Evolutionary conservation across 2,329 filamentous ascomycete genomes (phyloP).

Genomic region (Trichoderma aggressivum): DNA sequence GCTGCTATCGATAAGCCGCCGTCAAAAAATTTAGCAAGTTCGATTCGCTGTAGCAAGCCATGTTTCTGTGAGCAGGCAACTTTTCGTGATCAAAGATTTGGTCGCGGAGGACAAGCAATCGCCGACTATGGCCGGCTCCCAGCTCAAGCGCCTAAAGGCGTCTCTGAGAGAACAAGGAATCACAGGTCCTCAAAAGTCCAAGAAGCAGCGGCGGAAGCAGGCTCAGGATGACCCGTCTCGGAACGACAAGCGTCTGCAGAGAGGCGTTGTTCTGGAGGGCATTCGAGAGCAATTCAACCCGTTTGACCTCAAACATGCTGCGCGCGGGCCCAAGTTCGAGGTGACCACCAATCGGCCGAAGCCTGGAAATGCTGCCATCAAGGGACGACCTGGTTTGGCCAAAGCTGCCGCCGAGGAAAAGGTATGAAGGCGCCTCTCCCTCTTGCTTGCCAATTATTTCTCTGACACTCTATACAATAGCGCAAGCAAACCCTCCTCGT

Average conservation of each 20-base stretch:
- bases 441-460: not conserved
- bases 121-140: slow-evolving; percentile 80
- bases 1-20: slow-evolving; percentile 15
- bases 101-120: not conserved
- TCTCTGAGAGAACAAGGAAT: slow-evolving; percentile 88
- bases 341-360: slow-evolving; percentile 66
- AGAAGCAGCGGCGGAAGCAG: slow-evolving; percentile 82
- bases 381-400: slow-evolving; percentile 76
- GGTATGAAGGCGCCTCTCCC: slow-evolving; percentile 42
- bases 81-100: not conserved
- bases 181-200: slow-evolving; percentile 86
- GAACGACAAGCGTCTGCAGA: slow-evolving; percentile 70
- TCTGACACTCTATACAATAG: slow-evolving; percentile 37
- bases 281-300: slow-evolving; percentile 98
- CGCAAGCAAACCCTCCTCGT: slow-evolving; percentile 79
- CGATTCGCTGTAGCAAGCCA: not conserved
- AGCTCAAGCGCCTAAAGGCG: slow-evolving; percentile 91
- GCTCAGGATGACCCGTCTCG: slow-evolving; percentile 63
- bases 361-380: slow-evolving; percentile 51
- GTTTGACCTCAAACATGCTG: slow-evolving; percentile 84
- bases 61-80: not conserved
- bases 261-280: slow-evolving; percentile 71
- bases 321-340: slow-evolving; percentile 78
- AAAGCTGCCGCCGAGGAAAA: slow-evolving; percentile 85
- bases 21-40: slow-evolving; percentile 18